Evolutionary conservation across 306 rosid genomes (phyloP).

Genomic region (Trifolium fragiferum): DNA sequence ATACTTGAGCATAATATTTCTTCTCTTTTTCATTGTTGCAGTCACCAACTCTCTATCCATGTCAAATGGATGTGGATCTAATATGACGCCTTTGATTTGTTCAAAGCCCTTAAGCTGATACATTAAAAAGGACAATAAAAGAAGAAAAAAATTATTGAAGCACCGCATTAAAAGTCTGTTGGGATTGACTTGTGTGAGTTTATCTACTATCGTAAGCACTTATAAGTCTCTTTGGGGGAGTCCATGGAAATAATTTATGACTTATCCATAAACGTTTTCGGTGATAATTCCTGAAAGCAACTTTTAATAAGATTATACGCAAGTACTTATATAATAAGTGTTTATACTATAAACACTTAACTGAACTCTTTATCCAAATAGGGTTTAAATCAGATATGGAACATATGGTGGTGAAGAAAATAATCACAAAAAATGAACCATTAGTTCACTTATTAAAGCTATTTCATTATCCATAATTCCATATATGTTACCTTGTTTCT

Average conservation of each 20-base stretch:
- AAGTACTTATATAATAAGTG: not conserved
- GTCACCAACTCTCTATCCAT: conserved; percentile 78
- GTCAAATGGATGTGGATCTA: conserved; percentile 68
- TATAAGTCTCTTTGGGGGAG: no score
- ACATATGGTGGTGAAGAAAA: no score
- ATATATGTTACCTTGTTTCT: conserved; percentile 68
- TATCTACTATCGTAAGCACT: no score
- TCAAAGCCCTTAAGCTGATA: conserved; percentile 83
- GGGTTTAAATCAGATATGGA: not conserved
- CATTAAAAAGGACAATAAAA: conserved; percentile 2
- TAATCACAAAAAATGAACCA: not conserved
- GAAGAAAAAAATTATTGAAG: not conserved
- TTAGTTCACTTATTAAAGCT: not conserved
- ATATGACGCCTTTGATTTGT: conserved; percentile 63
- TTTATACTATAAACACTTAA: not conserved
- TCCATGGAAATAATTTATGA: no score
- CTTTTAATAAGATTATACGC: not conserved
- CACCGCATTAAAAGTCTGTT: not conserved
- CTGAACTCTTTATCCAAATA: not conserved
- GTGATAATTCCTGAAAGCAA: not conserved
- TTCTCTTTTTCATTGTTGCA: conserved; percentile 81
- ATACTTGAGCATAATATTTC: conserved; percentile 68
- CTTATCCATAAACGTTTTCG: not conserved
- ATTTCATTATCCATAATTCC: not conserved
- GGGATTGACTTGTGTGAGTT: no score